phyloP scores from a whole-genome alignment of 169 alveolate genomes.

The Cryptosporidium baileyi region DNA sequence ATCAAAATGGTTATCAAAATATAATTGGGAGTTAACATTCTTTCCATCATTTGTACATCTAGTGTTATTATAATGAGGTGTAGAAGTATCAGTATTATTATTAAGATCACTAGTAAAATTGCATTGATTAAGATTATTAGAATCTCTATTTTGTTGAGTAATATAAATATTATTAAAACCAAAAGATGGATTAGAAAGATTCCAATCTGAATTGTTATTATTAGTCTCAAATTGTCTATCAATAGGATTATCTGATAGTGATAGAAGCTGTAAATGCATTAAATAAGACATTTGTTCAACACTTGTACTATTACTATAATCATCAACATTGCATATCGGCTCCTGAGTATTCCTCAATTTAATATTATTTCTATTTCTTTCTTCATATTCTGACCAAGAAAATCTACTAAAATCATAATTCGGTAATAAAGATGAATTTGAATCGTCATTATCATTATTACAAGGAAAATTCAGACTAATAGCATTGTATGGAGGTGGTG shows the following conservation, averaged over 20 bases:
- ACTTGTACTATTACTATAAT: conserved; percentile 49
- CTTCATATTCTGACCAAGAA: conserved; percentile 11
- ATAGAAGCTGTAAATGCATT: conserved; percentile 56
- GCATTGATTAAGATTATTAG: too few species aligned
- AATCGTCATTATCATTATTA: not conserved
- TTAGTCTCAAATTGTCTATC: not conserved
- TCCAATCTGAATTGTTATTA: not conserved
- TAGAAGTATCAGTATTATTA: not conserved
- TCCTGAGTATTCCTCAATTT: not conserved
- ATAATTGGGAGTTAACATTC: not conserved
- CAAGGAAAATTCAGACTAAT: conserved; percentile 36
- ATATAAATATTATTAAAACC: not conserved
- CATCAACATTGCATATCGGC: conserved; percentile 9
- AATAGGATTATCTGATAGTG: conserved; percentile 18
- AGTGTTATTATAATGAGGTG: not conserved
- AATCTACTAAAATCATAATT: conserved; percentile 36
- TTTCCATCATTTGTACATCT: not conserved
- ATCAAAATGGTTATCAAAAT: not conserved
- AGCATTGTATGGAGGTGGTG: conserved; percentile 60
- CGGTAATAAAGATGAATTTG: not conserved
- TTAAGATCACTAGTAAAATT: not conserved
- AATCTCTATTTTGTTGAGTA: too few species aligned
- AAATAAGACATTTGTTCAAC: conserved; percentile 66
- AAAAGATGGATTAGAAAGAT: conserved; percentile 14
- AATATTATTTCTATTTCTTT: not conserved